Base-by-base conservation (phyloP, 257 asterid species). In the Solanum microdontum region DNA sequence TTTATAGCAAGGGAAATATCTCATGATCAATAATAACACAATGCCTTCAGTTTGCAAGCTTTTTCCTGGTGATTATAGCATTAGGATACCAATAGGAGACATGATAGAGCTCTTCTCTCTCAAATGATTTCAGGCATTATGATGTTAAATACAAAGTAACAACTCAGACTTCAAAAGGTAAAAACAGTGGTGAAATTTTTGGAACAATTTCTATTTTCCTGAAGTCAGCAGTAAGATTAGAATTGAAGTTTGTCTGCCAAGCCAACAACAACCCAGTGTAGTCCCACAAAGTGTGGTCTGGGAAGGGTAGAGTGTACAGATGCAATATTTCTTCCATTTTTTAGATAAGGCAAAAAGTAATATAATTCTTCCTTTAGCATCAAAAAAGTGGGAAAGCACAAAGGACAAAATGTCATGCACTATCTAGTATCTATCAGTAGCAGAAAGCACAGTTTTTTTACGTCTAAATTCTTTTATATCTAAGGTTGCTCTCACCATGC, bases 371-470 rank as follows among this genome's bases (percentile, higher is more conserved):
- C 26, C 84, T 26, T 80, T 14, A 43, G 66, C 84, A 14, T 80
- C 10, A 9, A 11, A 28, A 24, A 32, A 28, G 68, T 8, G 6
- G 40, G 36, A 80, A 80, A 48, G 30, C 32, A 80, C 40, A 80
- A 26, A 80, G 85, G 26, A 80, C 19, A 15, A 51, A 80, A 66
- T 5, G 40, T 9, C 28, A 28, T 45, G 85, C 69, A 30, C 85
- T 28, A 80, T 48, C 68, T 28, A 48, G 39, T 45, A 77, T 26
- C 62, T 45, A 79, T 79, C 36, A 79, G 66, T 24, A 86, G 85
- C 33, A 86, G 84, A 36, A 88, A 91, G 55, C 14, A 86, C n/a
- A 51, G 82, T 26, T 87, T 66, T 87, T 66, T 75, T 23, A 21
- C 11, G 5, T 15, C n/a, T 28, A 17, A 28, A 45, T 84, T 55